phyloP scores from a whole-genome alignment of 2,329 filamentous ascomycete genomes.

The Colletotrichum sp. region DNA sequence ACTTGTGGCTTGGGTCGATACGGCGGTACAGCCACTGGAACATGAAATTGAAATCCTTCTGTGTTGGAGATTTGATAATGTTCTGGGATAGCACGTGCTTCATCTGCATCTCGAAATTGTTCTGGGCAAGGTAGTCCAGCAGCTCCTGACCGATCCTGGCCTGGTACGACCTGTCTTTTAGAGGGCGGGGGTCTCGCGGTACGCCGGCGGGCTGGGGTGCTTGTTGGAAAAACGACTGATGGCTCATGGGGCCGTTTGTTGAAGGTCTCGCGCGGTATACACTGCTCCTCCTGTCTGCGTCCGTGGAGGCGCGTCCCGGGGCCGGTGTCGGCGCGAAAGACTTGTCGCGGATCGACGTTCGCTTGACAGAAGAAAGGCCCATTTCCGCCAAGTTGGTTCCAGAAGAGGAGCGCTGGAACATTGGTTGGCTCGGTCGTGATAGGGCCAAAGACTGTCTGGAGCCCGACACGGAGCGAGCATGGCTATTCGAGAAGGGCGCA shows the following conservation, averaged over 20 bases:
- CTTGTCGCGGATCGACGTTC: constrained; percentile 82
- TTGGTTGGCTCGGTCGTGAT: constrained; percentile 81
- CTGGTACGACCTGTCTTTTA: constrained; percentile 83
- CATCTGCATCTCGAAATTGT: constrained; percentile 98
- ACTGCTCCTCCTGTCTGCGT: constrained; percentile 76
- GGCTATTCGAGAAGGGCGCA: constrained; percentile 67
- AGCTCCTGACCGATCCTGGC: constrained; percentile 86
- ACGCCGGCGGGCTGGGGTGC: constrained; percentile 82
- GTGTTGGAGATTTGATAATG: constrained; percentile 89
- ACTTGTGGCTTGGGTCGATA: constrained; percentile 92
- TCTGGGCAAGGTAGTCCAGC: constrained; percentile 86
- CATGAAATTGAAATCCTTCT: constrained; percentile 98
- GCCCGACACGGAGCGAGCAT: constrained; percentile 83
- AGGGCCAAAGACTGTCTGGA: constrained; percentile 87
- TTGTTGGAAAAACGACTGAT: constrained; percentile 95
- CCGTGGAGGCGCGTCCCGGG: constrained; percentile 52
- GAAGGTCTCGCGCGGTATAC: constrained; percentile 77
- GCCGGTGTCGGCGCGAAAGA: constrained; percentile 25
- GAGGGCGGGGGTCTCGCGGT: constrained; percentile 83
- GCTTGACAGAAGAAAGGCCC: constrained; percentile 83
- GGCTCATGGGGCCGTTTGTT: constrained; percentile 67
- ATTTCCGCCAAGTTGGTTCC: constrained; percentile 80
- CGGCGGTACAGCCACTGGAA: constrained; percentile 98
- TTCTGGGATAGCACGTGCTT: constrained; percentile 93
- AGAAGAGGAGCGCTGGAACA: constrained; percentile 85